Base-by-base conservation (phyloP, 352 stramenopile genomes). In the Pythium aquatile region DNA sequence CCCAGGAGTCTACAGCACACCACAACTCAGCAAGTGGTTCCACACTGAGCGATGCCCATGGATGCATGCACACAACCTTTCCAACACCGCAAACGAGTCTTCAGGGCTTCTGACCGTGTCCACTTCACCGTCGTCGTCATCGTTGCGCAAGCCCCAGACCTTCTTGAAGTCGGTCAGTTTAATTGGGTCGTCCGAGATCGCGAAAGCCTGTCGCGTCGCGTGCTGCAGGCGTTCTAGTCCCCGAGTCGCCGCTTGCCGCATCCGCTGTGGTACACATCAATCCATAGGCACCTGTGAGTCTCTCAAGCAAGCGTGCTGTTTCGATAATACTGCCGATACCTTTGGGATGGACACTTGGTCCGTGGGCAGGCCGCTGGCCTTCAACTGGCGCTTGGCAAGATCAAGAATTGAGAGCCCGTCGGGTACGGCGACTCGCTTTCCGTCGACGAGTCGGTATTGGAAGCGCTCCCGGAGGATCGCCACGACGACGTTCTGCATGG, bases 401-500 rank as follows among this genome's bases (percentile, higher is more conserved):
- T 83, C 75, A 0, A 91, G 58, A 56, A 91, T 73, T 8, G 70
- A 76, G 16, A 77, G 35, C 9, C 71, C 71, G 52, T 86, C 73
- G 2, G 65, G 66, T 14, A 70, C 67, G 5, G 37, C 49, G 20
- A 59, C 47, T 26, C 64, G 54, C n/a, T 57, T 37, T 61, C 58
- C 58, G 32, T 39, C 37, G 39, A 68, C 40, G 3, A 60, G 17
- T 46, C 73, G 73, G 2, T 63, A 75, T 28, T 84, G 69, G 47
- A 89, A 88, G 29, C 78, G 82, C 53, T 91, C 79, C 14, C 80
- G 80, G 16, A 91, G 68, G 64, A 88, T 85, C 29, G 68, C 72
- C 11, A 87, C 75, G 17, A 78, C 66, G 28, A 89, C 74, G 53
- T 88, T 87, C 82, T 91, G n/a, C 37, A 51, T 5, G n/a, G 6